These are phyloP conservation scores for Peronospora farinosa DNA, from an alignment of 352 stramenopile species.

Conservation along the genomic window DNA sequence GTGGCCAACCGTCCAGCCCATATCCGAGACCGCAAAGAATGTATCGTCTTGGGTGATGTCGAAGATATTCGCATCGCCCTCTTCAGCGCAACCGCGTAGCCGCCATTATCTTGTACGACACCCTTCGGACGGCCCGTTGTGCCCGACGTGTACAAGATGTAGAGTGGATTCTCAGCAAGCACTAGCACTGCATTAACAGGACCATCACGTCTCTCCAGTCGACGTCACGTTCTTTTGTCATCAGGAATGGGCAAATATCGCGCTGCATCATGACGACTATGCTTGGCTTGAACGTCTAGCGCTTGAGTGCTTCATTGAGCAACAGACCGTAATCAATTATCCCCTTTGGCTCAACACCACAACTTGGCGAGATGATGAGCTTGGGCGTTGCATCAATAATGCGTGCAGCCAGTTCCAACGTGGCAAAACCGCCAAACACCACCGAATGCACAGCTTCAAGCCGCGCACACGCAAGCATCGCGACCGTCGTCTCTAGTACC, in stretches of 20 bases:
- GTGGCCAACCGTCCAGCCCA: slow-evolving; percentile 89
- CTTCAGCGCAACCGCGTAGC: slow-evolving; percentile 82
- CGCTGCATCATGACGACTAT: slow-evolving; percentile 75
- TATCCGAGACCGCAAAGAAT: slow-evolving; percentile 72
- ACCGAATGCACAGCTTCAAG: slow-evolving; percentile 93
- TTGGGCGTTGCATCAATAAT: slow-evolving; percentile 83
- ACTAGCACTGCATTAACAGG: slow-evolving; percentile 43
- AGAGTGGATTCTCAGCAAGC: slow-evolving; percentile 57
- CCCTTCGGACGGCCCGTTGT: slow-evolving; percentile 73
- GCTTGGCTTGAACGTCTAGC: slow-evolving; percentile 47
- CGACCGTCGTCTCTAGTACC: slow-evolving; percentile 91
- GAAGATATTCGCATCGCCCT: slow-evolving; percentile 80
- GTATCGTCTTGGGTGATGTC: slow-evolving; percentile 65
- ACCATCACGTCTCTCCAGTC: slow-evolving; percentile 49
- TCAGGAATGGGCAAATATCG: slow-evolving; percentile 38
- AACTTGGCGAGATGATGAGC: slow-evolving; percentile 65
- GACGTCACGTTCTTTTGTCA: slow-evolving; percentile 39
- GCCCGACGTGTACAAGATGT: slow-evolving; percentile 77
- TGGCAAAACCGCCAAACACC: slow-evolving; percentile 87
- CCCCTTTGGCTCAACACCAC: slow-evolving; percentile 63
- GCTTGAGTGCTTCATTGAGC: slow-evolving; percentile 62
- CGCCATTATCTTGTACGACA: slow-evolving; percentile 70
- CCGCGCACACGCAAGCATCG: slow-evolving; percentile 95
- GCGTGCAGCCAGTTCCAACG: slow-evolving; percentile 71
- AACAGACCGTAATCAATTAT: slow-evolving; percentile 73